Base-by-base conservation (phyloP, 2,329 filamentous ascomycete genomes). In the Nakataea oryzae region DNA sequence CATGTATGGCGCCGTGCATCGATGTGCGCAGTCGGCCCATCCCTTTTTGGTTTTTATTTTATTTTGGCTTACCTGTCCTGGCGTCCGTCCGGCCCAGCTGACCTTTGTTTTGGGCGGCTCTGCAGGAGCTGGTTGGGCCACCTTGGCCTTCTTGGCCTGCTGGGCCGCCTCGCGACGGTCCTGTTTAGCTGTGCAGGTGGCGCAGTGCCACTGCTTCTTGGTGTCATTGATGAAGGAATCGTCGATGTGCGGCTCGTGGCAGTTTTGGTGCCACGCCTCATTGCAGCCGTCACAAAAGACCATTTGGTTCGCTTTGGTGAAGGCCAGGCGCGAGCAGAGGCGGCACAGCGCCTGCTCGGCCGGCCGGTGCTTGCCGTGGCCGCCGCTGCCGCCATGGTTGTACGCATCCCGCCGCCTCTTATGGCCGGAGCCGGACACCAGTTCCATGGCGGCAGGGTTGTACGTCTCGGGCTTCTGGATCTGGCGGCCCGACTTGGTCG, bases 231-330 rank as follows among this genome's bases (percentile, higher is more conserved):
- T 82, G 26, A 88, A 84, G 24, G 87, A 83, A 64, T 87, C 83
- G n/a, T 82, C 80, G 64, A 96, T 90, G 11, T 82, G 81, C 1
- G 90, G 90, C 63, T 89, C 82, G 72, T 96, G 90, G 69, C 91
- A 96, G 68, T 85, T 84, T 71, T 92, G 89, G 73, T 96, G 91
- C 83, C 91, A 96, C 55, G 86, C 84, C 32, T 81, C 79, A 71
- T 91, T 90, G 76, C 91, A 96, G 21, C 86, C 86, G 73, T 93
- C 89, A 75, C 91, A 96, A 73, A 93, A 91, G 3, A 95, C 90
- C 70, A 96, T 93, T 74, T 87, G 84, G 74, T 95, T 95, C 67
- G 78, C 85, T n/a, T 78, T 72, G 3, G 88, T 87, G 69, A 88
- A 90, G 66, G 88, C 83, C 12, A 88, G 86, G 66, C 90, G 80